Conservation (phyloP, 306 rosid species). For the Quercus gilva region DNA sequence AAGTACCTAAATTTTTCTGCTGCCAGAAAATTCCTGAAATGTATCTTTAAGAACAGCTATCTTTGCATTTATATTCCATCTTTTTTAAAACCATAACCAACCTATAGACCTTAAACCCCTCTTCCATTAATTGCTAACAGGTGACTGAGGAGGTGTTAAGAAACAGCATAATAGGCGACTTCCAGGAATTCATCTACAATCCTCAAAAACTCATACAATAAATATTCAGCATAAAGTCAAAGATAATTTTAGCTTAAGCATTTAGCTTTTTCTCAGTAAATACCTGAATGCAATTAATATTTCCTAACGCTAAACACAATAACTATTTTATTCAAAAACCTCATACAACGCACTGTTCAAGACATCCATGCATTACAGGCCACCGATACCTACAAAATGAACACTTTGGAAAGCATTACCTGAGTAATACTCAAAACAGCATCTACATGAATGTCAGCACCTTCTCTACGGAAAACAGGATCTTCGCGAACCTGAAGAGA, state of each 20-base stretch:
- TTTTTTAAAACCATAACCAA: too few species aligned
- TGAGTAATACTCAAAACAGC: constrained; percentile 75
- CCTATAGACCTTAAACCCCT: too few species aligned
- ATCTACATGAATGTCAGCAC: constrained; percentile 89
- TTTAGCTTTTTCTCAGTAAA: neutral
- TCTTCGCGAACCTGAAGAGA: constrained; percentile 74
- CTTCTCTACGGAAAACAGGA: constrained; percentile 89
- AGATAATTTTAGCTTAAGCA: too few species aligned
- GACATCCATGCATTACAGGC: neutral
- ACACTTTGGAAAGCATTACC: constrained; percentile 35
- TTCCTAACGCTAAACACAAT: neutral
- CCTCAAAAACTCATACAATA: neutral
- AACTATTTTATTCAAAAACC: neutral
- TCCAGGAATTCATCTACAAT: neutral
- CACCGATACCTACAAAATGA: neutral
- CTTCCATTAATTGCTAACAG: too few species aligned
- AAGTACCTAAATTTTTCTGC: too few species aligned
- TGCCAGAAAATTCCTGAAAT: too few species aligned
- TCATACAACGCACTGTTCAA: neutral
- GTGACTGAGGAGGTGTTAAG: too few species aligned
- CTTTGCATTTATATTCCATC: too few species aligned
- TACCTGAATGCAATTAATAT: too few species aligned
- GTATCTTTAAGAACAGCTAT: too few species aligned
- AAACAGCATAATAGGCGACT: too few species aligned
- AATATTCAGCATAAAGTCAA: neutral